phyloP scores from a whole-genome alignment of 805 yeast species.

The Nadsonia fulvescens region DNA sequence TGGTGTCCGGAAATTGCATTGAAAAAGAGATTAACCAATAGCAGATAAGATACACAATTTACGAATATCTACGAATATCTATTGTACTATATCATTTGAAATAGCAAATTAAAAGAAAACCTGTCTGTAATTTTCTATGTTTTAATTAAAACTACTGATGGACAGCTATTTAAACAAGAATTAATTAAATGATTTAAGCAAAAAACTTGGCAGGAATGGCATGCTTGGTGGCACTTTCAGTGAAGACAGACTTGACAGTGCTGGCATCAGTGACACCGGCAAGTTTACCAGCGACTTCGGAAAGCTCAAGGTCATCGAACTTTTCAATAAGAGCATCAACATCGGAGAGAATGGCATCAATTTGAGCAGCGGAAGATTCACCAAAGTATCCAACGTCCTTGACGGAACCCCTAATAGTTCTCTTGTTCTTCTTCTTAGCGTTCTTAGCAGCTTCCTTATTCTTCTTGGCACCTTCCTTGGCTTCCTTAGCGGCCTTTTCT shows the following conservation, averaged over 20 bases:
- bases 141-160: too few species aligned
- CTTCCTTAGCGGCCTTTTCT: constrained; percentile 45
- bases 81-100: too few species aligned
- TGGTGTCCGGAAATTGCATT: too few species aligned
- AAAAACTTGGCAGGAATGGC: constrained; percentile 30
- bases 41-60: too few species aligned
- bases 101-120: too few species aligned
- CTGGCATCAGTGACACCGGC: constrained; percentile 34
- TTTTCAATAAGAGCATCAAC: constrained; percentile 60
- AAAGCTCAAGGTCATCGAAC: constrained; percentile 63
- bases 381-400: constrained; percentile 75
- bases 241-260: constrained; percentile 40
- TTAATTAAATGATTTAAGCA: too few species aligned
- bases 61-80: too few species aligned
- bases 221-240: constrained; percentile 35
- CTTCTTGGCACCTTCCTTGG: constrained; percentile 72
- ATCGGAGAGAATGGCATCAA: constrained; percentile 33
- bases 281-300: constrained; percentile 53
- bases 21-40: too few species aligned
- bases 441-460: constrained; percentile 83
- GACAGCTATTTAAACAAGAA: too few species aligned
- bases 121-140: too few species aligned
- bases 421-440: constrained; percentile 91
- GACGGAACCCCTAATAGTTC: constrained; percentile 62
- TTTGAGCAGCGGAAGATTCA: constrained; percentile 45